Evolutionary conservation across 225 moss, liverwort and hornwort genomes (phyloP).

Genomic region (Pseudisothecium myosuroides): DNA sequence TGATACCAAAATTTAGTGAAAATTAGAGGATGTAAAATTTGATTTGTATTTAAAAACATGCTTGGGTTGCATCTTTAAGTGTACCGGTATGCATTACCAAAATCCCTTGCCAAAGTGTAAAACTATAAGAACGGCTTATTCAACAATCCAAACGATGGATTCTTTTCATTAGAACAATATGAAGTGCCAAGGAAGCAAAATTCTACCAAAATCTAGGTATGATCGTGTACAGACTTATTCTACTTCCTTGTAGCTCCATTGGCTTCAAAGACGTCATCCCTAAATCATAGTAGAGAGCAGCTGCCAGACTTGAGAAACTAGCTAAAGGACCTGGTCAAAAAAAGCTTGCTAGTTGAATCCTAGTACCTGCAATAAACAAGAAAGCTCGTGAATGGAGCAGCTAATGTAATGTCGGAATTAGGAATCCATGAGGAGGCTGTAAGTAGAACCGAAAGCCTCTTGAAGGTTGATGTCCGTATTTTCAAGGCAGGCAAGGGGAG

Average conservation of each 20-base stretch:
- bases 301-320: neutral
- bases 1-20: neutral
- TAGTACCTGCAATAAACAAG: neutral
- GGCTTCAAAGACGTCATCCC: no score
- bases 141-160: no score
- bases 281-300: neutral
- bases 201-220: no score
- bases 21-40: neutral
- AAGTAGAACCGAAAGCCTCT: neutral
- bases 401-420: neutral
- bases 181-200: no score
- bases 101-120: no score
- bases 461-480: neutral
- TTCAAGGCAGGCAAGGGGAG: neutral
- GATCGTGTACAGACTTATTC: no score
- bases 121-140: no score
- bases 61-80: neutral
- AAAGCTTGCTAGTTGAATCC: neutral
- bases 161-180: no score
- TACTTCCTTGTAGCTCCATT: no score
- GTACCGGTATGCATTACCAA: rapidly evolving
- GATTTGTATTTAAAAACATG: neutral
- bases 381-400: neutral
- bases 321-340: neutral
- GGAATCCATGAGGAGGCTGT: neutral